These are phyloP conservation scores for Haplosporangium sp. DNA, from an alignment of 371 early-diverging fungal species.

Conservation along the genomic window DNA sequence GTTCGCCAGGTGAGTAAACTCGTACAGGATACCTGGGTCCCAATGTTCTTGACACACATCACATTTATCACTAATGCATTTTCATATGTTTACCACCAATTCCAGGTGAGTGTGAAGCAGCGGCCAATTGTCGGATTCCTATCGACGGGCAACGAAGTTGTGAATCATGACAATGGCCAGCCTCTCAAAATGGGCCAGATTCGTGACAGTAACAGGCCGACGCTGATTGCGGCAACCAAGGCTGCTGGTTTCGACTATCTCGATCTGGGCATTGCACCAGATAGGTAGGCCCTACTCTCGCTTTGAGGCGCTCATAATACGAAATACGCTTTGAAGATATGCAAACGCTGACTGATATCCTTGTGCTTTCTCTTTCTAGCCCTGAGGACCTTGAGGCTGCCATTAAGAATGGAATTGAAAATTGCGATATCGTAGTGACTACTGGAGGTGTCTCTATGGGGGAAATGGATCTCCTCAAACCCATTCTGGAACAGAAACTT, in stretches of 20 bases:
- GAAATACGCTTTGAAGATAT: not conserved
- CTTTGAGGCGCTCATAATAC: not conserved
- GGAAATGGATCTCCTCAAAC: constrained; percentile 90
- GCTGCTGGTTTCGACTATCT: constrained; percentile 72
- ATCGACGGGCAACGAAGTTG: constrained; percentile 92
- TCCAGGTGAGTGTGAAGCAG: constrained; percentile 70
- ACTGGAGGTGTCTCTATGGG: constrained; percentile 98
- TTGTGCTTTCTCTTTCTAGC: constrained; percentile 22
- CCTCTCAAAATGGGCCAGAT: constrained; percentile 73
- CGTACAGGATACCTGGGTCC: not conserved
- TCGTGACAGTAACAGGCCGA: constrained; percentile 88
- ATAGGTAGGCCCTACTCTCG: constrained; percentile 56
- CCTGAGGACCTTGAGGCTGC: constrained; percentile 64
- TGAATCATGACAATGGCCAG: constrained; percentile 63
- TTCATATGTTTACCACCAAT: not conserved
- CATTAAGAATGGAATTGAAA: constrained; percentile 63
- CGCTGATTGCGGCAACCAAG: constrained; percentile 74
- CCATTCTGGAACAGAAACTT: constrained; percentile 80
- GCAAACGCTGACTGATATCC: not conserved
- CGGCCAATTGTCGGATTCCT: constrained; percentile 84
- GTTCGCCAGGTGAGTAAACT: constrained; percentile 59
- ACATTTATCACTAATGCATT: not conserved
- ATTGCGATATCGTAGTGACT: constrained; percentile 84
- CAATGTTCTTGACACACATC: not conserved
- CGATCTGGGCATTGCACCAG: constrained; percentile 83